Evolutionary conservation across 768 basidiomycete species (phyloP).

Genomic region (Amyloporia xantha): DNA sequence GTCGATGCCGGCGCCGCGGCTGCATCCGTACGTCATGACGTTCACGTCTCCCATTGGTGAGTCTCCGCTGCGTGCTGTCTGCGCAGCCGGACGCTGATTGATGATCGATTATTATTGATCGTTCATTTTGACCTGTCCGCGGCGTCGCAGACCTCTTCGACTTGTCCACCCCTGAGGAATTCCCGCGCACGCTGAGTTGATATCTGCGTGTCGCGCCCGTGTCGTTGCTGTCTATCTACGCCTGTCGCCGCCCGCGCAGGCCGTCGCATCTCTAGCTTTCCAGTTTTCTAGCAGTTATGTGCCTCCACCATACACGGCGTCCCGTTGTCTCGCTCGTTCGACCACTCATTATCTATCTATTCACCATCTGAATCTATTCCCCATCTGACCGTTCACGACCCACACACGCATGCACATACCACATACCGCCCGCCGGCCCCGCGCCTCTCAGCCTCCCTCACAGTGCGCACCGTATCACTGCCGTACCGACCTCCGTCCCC

Average conservation of each 20-base stretch:
- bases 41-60: constrained; percentile 35
- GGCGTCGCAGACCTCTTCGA: constrained; percentile 19
- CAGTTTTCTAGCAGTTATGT: too few species aligned
- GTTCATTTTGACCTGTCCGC: background rate
- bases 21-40: constrained; percentile 29
- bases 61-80: constrained; percentile 2
- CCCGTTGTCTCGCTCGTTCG: background rate
- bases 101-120: background rate
- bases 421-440: too few species aligned
- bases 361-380: background rate
- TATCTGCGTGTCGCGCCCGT: background rate
- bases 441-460: too few species aligned
- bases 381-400: too few species aligned
- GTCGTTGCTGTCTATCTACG: too few species aligned
- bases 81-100: background rate
- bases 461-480: too few species aligned
- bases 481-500: too few species aligned
- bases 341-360: background rate
- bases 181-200: constrained; percentile 9
- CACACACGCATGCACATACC: too few species aligned
- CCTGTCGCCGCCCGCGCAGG: too few species aligned
- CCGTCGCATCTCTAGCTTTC: too few species aligned
- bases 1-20: constrained; percentile 6
- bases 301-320: background rate
- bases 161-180: constrained; percentile 12